Evolutionary conservation across 2,329 filamentous ascomycete species (phyloP).

Genomic region (Ascochyta clinopodiicola): DNA sequence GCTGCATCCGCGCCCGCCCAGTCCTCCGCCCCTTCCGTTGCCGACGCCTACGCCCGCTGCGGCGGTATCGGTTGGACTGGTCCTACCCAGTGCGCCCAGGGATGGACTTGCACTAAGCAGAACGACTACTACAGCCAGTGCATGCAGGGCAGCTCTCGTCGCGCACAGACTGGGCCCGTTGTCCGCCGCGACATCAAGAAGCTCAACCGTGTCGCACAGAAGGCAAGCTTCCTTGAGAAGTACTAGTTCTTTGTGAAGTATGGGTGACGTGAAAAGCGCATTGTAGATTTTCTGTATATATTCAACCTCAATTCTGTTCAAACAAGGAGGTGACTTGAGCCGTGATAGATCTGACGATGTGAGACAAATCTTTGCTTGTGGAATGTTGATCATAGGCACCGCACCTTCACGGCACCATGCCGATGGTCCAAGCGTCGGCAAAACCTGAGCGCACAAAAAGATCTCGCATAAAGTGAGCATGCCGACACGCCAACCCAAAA

Average conservation of each 20-base stretch:
- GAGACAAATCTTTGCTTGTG: too few relatives aligned
- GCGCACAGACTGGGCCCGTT: neutral
- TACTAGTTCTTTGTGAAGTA: neutral
- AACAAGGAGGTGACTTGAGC: too few relatives aligned
- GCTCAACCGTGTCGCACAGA: constrained; percentile 8
- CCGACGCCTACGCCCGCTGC: constrained; percentile 50
- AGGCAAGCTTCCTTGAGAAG: constrained; percentile 1
- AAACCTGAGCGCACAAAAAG: too few relatives aligned
- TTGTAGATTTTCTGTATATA: constrained; percentile 12
- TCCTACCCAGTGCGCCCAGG: constrained; percentile 47
- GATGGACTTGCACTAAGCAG: constrained; percentile 46
- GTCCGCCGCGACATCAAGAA: constrained; percentile 15
- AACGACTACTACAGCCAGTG: constrained; percentile 57
- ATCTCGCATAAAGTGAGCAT: too few relatives aligned
- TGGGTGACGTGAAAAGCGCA: neutral
- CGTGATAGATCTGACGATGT: too few relatives aligned
- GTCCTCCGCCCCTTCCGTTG: constrained; percentile 5
- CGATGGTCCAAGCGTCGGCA: too few relatives aligned
- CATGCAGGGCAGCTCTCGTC: constrained; percentile 9
- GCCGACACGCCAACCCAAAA: too few relatives aligned
- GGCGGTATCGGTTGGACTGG: constrained; percentile 53
- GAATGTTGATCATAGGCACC: too few relatives aligned
- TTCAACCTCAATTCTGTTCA: constrained; percentile 1
- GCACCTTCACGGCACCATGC: too few relatives aligned
- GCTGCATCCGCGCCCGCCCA: constrained; percentile 6